Base-by-base conservation (phyloP, 2,329 filamentous ascomycete species). In the Beauveria varroae region DNA sequence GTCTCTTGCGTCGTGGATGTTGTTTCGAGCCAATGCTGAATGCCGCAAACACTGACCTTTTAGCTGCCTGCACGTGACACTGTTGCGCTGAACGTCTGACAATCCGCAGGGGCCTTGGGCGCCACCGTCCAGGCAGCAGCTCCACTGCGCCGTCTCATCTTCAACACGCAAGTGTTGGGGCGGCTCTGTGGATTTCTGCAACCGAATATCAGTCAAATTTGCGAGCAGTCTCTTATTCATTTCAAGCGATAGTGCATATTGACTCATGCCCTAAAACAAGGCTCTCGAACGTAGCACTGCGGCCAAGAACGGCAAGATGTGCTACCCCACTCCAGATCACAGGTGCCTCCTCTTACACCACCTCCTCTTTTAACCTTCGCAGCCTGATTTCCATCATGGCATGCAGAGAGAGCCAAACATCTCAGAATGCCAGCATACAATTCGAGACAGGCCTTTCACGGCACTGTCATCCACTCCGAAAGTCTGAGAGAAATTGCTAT, bases 401-500 rank as follows among this genome's bases (percentile, higher is more conserved):
- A 43, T n/a, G 10, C 30, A 20, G 14, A 22, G 6, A 51, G n/a
- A 2, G 50, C 6, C 10, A 28, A 6, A 6, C 22, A 8, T 9
- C 9, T 43, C 26, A 49, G 44, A 10, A 62, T 62, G 55, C 1
- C 54, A 14, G 6, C 46, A 18, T 43, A 5, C 8, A 26, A 14
- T 16, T 34, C 18, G 26, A 30, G 14, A 1, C 30, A 46, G 24
- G 51, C 37, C 24, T 63, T 60, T 43, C 57, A 60, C 22, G 61
- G 61, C 34, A 57, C 57, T 5, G 40, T 63, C 3, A 47, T 79
- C 56, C 77, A 81, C 63, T 77, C 76, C 3, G 66, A 67, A 3
- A 66, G 66, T 3, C 69, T 68, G 2, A 64, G 68, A 0, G 63
- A 71, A 10, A 64, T 80, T 3, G 66, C 72, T 47, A 72, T 80